These are phyloP conservation scores for Inga oerstediana DNA, from an alignment of 306 rosid species.

Conservation along the genomic window DNA sequence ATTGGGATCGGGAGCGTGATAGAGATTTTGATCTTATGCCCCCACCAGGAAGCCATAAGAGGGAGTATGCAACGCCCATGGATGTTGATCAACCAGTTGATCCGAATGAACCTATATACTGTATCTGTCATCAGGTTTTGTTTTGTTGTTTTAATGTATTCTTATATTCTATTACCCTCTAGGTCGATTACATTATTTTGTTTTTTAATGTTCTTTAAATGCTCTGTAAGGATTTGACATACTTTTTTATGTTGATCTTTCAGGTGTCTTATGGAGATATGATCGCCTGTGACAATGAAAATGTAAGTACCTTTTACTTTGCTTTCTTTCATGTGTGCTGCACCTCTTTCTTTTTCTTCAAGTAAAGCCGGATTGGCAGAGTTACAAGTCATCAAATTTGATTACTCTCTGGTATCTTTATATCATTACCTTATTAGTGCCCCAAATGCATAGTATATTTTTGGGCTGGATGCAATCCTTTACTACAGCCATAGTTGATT, in stretches of 20 bases:
- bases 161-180: slow-evolving; percentile 11
- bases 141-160: slow-evolving; percentile 22
- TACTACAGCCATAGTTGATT: slow-evolving; percentile 10
- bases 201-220: slow-evolving; percentile 30
- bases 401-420: slow-evolving; percentile 4
- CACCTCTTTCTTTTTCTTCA: slow-evolving; percentile 1
- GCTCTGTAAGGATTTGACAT: slow-evolving; percentile 36
- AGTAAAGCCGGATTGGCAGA: slow-evolving; percentile 15
- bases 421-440: not conserved
- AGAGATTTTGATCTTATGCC: slow-evolving; percentile 97
- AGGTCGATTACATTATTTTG: slow-evolving; percentile 9
- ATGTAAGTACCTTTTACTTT: slow-evolving; percentile 54
- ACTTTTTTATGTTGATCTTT: slow-evolving; percentile 35
- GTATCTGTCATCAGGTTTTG: slow-evolving; percentile 94
- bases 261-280: slow-evolving; percentile 94
- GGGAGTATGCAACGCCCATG: slow-evolving; percentile 70
- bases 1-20: slow-evolving; percentile 91
- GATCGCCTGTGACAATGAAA: slow-evolving; percentile 97
- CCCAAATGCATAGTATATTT: not conserved
- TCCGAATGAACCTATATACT: slow-evolving; percentile 93
- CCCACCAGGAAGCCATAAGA: slow-evolving; percentile 88
- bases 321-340: not conserved
- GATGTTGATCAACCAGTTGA: slow-evolving; percentile 89
- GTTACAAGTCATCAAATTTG: slow-evolving; percentile 1
- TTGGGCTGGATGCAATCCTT: slow-evolving; percentile 12